phyloP scores from a whole-genome alignment of 2,329 filamentous ascomycete genomes.

The Aspergillus quadrilineatus region DNA sequence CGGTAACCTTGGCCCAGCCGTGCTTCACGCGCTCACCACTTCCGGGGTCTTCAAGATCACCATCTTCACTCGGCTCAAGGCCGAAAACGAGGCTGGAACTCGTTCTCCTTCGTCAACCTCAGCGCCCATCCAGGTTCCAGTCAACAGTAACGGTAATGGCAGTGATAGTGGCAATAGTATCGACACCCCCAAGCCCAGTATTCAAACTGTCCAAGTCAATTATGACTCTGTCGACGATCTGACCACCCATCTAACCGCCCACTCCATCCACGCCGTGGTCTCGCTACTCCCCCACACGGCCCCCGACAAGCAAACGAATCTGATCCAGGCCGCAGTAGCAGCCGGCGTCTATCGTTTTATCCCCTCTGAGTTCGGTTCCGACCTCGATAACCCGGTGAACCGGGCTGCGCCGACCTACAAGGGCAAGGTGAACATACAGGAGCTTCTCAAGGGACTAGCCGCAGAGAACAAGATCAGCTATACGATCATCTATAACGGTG shows the following conservation, averaged over 20 bases:
- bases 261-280: conserved; percentile 32
- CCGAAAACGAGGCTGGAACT: neutral
- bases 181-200: no score
- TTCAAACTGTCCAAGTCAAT: conserved; percentile 21
- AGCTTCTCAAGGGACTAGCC: conserved; percentile 26
- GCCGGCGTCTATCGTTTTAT: conserved; percentile 15
- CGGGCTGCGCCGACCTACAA: conserved; percentile 32
- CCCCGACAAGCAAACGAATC: neutral
- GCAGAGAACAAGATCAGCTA: conserved; percentile 29
- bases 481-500: conserved; percentile 31
- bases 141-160: no score
- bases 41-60: conserved; percentile 27
- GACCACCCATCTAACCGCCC: conserved; percentile 20
- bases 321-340: conserved; percentile 15
- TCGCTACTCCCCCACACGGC: conserved; percentile 16
- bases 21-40: conserved; percentile 27
- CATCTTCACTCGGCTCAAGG: conserved; percentile 21
- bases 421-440: conserved; percentile 31
- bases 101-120: no score
- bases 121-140: no score
- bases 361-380: conserved; percentile 39
- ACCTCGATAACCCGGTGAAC: conserved; percentile 27
- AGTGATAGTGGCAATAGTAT: no score
- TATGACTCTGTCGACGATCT: conserved; percentile 28
- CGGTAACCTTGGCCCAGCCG: conserved; percentile 30